phyloP scores from a whole-genome alignment of 139 green algal genomes.

The Closterium sp. region DNA sequence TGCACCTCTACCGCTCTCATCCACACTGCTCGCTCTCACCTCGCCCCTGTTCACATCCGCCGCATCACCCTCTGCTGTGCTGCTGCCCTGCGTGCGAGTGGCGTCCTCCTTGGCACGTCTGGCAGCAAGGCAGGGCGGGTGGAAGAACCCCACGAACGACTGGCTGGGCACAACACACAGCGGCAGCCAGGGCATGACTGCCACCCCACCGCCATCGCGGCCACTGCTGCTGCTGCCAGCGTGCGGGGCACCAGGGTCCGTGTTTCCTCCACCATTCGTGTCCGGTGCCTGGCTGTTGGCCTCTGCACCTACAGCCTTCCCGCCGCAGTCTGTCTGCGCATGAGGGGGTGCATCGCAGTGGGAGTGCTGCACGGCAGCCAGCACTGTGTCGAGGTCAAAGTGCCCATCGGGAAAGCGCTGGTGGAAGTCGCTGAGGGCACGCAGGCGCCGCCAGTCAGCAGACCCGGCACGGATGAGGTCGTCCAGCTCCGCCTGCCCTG shows the following conservation, averaged over 20 bases:
- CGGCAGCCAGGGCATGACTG: not conserved
- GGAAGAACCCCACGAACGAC: slow-evolving; percentile 50
- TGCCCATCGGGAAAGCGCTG: slow-evolving; percentile 37
- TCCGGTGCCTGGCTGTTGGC: not conserved
- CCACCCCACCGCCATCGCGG: not conserved
- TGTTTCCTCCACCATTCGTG: not conserved
- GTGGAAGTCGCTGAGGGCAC: slow-evolving; percentile 30
- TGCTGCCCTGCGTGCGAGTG: not conserved
- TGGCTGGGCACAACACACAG: not conserved
- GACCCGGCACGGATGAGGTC: slow-evolving; percentile 39
- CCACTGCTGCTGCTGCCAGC: not conserved
- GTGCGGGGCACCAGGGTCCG: not conserved
- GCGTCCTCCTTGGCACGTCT: too few relatives aligned
- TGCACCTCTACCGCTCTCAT: too few relatives aligned
- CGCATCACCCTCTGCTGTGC: not conserved
- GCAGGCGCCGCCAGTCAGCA: slow-evolving; percentile 34
- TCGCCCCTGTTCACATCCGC: too few relatives aligned
- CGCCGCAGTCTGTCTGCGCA: not conserved
- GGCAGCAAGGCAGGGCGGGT: not conserved
- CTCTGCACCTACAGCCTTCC: not conserved
- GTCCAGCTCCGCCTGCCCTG: slow-evolving; percentile 30
- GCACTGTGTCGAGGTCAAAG: slow-evolving; percentile 50
- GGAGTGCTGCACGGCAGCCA: slow-evolving; percentile 4
- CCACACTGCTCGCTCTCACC: too few relatives aligned
- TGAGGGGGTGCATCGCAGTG: too few relatives aligned